A percentile compares a stretch with the other conserved stretches of the same genome.
Evolutionary conservation across 495 filamentous ascomycete species (phyloP).

Genomic region (Massariosphaeria phaeospora): DNA sequence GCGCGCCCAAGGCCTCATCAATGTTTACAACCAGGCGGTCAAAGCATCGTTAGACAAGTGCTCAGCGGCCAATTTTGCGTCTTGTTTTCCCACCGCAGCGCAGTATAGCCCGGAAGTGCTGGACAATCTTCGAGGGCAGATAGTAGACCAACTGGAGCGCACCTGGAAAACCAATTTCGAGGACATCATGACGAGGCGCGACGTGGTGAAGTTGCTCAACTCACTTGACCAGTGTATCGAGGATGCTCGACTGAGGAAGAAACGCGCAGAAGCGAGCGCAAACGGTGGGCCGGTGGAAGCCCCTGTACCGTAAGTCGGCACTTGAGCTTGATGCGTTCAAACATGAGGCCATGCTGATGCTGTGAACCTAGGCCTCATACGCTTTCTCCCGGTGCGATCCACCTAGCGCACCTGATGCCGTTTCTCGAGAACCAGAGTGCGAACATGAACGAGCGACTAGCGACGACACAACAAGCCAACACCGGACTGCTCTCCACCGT

Average conservation of each 20-base stretch:
- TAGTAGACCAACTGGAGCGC: conserved; percentile 34
- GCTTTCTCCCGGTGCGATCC: conserved; percentile 61
- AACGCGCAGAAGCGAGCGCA: conserved; percentile 30
- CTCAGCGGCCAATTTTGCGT: conserved; percentile 70
- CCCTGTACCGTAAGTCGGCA: conserved; percentile 49
- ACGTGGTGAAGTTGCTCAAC: conserved; percentile 73
- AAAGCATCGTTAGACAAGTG: conserved; percentile 66
- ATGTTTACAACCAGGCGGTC: conserved; percentile 65
- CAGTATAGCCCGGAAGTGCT: conserved; percentile 55
- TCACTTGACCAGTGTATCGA: conserved; percentile 75
- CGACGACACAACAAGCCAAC: conserved; percentile 61
- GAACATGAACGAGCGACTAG: conserved; percentile 56
- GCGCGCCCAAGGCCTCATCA: conserved; percentile 65
- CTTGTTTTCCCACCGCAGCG: conserved; percentile 85
- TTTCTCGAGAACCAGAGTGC: conserved; percentile 58
- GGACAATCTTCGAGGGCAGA: conserved; percentile 35
- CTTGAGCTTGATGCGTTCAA: too few species aligned
- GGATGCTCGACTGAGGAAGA: conserved; percentile 57
- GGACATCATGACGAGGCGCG: conserved; percentile 61
- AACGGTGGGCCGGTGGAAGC: conserved; percentile 34
- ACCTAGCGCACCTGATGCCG: conserved; percentile 65
- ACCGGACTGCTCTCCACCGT: conserved; percentile 57
- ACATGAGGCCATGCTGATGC: too few species aligned
- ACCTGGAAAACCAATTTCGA: conserved; percentile 58
- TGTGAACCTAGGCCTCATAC: conserved; percentile 71